These are phyloP conservation scores for Eryngium alpinum DNA, from an alignment of 140 eudicot species.

Conservation along the genomic window DNA sequence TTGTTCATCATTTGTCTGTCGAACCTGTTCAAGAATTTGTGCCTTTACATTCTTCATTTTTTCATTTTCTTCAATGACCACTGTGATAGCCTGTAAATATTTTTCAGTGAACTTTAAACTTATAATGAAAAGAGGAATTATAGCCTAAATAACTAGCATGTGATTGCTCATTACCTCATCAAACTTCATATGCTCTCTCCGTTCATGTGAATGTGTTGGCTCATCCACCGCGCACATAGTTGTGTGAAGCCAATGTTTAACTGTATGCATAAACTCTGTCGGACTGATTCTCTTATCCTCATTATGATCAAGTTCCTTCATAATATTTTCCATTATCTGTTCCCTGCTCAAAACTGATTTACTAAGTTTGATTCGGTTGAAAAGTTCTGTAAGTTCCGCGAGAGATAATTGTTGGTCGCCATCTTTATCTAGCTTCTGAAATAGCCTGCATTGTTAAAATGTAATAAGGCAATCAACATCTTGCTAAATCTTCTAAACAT, in stretches of 20 bases:
- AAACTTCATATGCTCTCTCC: conserved; percentile 43
- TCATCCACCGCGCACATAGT: conserved; percentile 45
- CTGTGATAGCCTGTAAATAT: neutral
- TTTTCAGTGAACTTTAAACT: neutral
- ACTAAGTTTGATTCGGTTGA: conserved; percentile 41
- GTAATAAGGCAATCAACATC: neutral
- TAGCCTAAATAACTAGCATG: too few species aligned
- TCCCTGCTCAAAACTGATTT: conserved; percentile 41
- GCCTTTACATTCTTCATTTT: conserved; percentile 40
- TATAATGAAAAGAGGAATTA: too few species aligned
- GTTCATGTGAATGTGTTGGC: conserved; percentile 29
- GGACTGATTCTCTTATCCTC: conserved; percentile 46
- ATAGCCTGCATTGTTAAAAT: conserved; percentile 35
- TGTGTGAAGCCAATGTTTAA: conserved; percentile 62
- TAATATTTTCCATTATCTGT: conserved; percentile 38
- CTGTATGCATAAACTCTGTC: conserved; percentile 47
- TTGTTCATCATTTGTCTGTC: conserved; percentile 38
- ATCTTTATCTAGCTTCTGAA: conserved; percentile 53
- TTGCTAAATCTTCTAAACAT: neutral
- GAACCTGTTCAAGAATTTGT: conserved; percentile 31
- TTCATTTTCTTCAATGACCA: conserved; percentile 39
- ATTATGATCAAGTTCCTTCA: conserved; percentile 51
- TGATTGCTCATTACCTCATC: too few species aligned
- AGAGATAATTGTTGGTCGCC: conserved; percentile 49
- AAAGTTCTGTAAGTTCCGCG: conserved; percentile 51